Evolutionary conservation across 2,329 filamentous ascomycete genomes (phyloP), one percentile per base, ranked within the genome.

Genomic region (Penicillium sp.): DNA sequence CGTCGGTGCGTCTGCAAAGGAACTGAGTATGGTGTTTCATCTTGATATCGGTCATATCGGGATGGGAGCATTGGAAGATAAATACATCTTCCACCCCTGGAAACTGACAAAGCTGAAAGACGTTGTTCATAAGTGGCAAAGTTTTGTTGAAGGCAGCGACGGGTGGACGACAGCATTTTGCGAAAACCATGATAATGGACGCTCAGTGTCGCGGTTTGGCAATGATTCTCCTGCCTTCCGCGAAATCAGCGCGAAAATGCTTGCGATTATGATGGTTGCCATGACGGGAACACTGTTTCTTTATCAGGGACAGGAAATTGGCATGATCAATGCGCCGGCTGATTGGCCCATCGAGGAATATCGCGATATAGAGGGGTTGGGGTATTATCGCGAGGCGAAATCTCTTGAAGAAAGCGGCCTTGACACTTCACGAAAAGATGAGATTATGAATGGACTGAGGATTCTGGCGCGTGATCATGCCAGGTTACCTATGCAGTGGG

Each of bases 11-110:
- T 72, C 79, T 24, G 81, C 83, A 50, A 80, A 80, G 55, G 82
- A 89, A 68, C 72, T 90, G 44, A 82, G 85, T 66, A 90, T 89
- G 87, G 84, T 88, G 1, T 89, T 90, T 70, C 84, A 67, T 33
- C 65, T 67, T 40, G 61, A 65, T 54, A 77, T 85, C 1, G 83
- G 87, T 7, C 79, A 85, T 59, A 71, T 86, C 3, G 85, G 81
- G 0, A 71, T 75, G 16, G 81, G 80, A 1, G 79, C 48, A 9
- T 54, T 48, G 67, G 72, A 59, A 70, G 77, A 83, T 64, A 75
- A 80, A 48, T 81, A 79, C 18, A 68, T 71, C 1, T 74, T 63
- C 5, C 62, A 63, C n/a, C 63, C 59, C 16, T 86, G 75, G 67
- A 75, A 70, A 7, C 73, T 85, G 6, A 70, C 78, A 0, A 70